These are phyloP conservation scores for Psilocybe cubensis DNA, from an alignment of 768 basidiomycete species.

Conservation along the genomic window DNA sequence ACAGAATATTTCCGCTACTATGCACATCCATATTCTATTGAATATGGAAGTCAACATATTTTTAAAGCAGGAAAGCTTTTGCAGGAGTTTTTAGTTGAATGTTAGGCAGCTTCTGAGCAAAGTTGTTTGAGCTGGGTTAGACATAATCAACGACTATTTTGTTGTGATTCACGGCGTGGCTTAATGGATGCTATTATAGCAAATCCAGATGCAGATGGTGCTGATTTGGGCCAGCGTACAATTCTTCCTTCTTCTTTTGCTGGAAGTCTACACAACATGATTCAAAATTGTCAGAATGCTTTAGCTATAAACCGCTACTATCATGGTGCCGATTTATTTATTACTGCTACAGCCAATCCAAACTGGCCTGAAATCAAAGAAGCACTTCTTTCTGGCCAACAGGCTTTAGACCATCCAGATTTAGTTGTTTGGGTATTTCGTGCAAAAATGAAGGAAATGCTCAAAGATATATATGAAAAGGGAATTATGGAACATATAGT, in stretches of 20 bases:
- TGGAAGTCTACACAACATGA: conserved; percentile 43
- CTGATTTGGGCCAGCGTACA: conserved; percentile 29
- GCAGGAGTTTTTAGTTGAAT: not conserved
- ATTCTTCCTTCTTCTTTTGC: conserved; percentile 35
- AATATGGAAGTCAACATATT: not conserved
- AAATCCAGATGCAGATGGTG: conserved; percentile 23
- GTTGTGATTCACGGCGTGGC: too few relatives aligned
- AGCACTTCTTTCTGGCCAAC: conserved; percentile 41
- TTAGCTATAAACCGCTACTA: conserved; percentile 43
- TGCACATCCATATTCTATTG: not conserved
- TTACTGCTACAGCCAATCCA: conserved; percentile 56
- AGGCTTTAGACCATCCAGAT: conserved; percentile 47
- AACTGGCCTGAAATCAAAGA: conserved; percentile 49
- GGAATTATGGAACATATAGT: conserved; percentile 42
- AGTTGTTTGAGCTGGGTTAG: too few relatives aligned
- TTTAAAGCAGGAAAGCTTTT: not conserved
- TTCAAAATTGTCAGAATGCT: conserved; percentile 43
- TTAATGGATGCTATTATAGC: too few relatives aligned
- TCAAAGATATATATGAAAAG: conserved; percentile 36
- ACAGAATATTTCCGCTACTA: not conserved
- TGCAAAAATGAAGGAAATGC: conserved; percentile 38
- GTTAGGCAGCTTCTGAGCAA: not conserved
- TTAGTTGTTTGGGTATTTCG: conserved; percentile 48
- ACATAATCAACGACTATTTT: too few relatives aligned
- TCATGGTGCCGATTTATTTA: conserved; percentile 42